Evolutionary conservation across 1,139 yeast genomes (phyloP).

Genomic region (Magnusiomyces clavatus): DNA sequence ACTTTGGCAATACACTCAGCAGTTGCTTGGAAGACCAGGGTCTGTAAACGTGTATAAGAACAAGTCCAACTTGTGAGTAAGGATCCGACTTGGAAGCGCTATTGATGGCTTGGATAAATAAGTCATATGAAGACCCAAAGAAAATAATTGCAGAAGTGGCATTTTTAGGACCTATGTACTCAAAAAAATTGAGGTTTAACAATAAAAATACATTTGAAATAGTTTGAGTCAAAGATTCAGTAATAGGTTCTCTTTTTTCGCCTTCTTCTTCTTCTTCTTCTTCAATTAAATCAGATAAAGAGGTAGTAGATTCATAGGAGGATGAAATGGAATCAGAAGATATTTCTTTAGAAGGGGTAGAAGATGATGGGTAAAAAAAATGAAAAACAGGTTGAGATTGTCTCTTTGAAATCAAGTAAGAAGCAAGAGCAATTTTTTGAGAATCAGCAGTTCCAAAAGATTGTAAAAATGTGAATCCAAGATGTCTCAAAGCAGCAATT

Average conservation of each 20-base stretch:
- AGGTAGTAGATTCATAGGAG: not conserved
- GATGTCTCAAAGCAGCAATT: constrained; percentile 64
- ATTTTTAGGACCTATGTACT: constrained; percentile 34
- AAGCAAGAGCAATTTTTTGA: constrained; percentile 44
- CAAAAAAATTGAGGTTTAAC: constrained; percentile 30
- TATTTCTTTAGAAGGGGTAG: constrained; percentile 9
- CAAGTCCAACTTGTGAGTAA: constrained; percentile 41
- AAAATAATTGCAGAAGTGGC: constrained; percentile 50
- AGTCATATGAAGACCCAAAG: constrained; percentile 50
- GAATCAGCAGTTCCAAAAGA: constrained; percentile 54
- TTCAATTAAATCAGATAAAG: not conserved
- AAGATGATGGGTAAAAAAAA: constrained; percentile 35
- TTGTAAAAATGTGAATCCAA: constrained; percentile 54
- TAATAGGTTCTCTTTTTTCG: constrained; percentile 11
- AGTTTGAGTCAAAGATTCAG: constrained; percentile 21
- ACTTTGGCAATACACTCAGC: constrained; percentile 45
- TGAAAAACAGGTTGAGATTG: constrained; percentile 57
- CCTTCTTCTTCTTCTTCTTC: constrained; percentile 6
- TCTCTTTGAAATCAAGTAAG: constrained; percentile 49
- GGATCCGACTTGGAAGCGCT: constrained; percentile 23
- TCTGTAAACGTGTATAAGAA: constrained; percentile 56
- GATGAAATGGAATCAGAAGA: constrained; percentile 17
- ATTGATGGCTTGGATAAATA: constrained; percentile 37
- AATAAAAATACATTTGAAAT: constrained; percentile 24
- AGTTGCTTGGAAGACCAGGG: constrained; percentile 58